A percentile compares a stretch with the other conserved stretches of the same genome.
These are phyloP conservation scores for Amauroascus verrucosus DNA, from an alignment of 2,329 filamentous ascomycete genomes.

Conservation along the genomic window DNA sequence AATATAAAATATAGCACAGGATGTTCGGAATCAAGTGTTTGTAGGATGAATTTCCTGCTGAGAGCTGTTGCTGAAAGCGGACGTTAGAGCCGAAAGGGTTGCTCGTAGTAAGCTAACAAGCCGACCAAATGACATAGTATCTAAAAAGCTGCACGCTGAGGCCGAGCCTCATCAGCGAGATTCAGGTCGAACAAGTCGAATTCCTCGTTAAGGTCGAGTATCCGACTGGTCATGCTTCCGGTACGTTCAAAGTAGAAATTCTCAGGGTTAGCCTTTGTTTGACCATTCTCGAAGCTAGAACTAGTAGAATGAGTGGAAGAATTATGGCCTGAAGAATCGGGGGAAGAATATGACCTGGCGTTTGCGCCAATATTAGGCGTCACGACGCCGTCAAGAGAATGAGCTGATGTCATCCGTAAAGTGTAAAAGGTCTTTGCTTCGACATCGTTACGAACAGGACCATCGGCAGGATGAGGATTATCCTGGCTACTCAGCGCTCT, in stretches of 20 bases:
- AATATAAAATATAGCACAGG: not conserved
- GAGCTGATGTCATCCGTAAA: not conserved
- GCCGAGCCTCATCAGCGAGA: not conserved
- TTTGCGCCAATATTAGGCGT: not conserved
- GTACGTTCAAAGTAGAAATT: constrained; percentile 8
- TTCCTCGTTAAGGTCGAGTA: not conserved
- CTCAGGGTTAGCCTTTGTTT: not conserved
- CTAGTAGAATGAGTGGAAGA: constrained; percentile 3
- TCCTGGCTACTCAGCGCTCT: not conserved
- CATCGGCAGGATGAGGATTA: not conserved
- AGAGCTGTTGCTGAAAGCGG: not conserved
- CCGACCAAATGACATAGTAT: not conserved
- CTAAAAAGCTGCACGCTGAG: not conserved
- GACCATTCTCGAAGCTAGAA: constrained; percentile 2
- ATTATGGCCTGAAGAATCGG: not conserved
- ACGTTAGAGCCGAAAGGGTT: not conserved
- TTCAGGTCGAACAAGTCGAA: constrained; percentile 1
- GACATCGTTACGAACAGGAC: not conserved
- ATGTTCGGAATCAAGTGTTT: not conserved
- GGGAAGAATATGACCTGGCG: not conserved
- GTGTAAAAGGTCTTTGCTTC: not conserved
- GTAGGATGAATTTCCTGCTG: not conserved
- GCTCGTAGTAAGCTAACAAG: not conserved
- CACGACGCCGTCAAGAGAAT: not conserved
- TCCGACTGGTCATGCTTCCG: constrained; percentile 5